phyloP scores from a whole-genome alignment of 495 filamentous ascomycete species.

The Podospora sp. region DNA sequence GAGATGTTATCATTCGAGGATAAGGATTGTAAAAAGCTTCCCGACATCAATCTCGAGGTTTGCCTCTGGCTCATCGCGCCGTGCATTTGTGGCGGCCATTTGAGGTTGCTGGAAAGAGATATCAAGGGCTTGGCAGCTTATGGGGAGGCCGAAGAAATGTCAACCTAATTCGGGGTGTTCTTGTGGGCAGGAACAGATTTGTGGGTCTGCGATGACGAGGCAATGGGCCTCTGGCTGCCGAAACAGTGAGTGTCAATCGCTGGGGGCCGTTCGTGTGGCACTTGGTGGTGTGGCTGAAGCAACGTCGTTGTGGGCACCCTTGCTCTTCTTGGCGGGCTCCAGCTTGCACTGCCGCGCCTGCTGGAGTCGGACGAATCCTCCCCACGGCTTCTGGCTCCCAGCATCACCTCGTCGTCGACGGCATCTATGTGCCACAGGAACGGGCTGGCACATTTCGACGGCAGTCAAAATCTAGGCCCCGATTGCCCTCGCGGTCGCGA shows the following conservation, averaged over 20 bases:
- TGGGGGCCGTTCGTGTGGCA: slow-evolving; percentile 13
- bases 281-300: slow-evolving; percentile 16
- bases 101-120: not conserved
- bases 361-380: not conserved
- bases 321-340: not conserved
- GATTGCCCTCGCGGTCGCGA: not conserved
- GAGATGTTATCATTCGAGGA: not conserved
- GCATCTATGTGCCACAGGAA: not conserved
- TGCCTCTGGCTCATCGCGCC: not conserved
- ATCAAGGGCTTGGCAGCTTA: not conserved
- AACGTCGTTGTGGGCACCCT: too few species aligned
- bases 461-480: not conserved
- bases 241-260: slow-evolving; percentile 14
- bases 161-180: not conserved
- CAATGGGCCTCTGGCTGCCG: slow-evolving; percentile 20
- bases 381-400: not conserved
- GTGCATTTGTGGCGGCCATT: not conserved
- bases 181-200: slow-evolving; percentile 5
- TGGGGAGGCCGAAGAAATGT: not conserved
- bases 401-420: not conserved
- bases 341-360: slow-evolving; percentile 13
- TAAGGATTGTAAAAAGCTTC: not conserved
- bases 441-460: not conserved
- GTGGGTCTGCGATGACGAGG: slow-evolving; percentile 27
- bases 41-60: not conserved